phyloP scores from a whole-genome alignment of 768 basidiomycete genomes.

The Suillus sp. region DNA sequence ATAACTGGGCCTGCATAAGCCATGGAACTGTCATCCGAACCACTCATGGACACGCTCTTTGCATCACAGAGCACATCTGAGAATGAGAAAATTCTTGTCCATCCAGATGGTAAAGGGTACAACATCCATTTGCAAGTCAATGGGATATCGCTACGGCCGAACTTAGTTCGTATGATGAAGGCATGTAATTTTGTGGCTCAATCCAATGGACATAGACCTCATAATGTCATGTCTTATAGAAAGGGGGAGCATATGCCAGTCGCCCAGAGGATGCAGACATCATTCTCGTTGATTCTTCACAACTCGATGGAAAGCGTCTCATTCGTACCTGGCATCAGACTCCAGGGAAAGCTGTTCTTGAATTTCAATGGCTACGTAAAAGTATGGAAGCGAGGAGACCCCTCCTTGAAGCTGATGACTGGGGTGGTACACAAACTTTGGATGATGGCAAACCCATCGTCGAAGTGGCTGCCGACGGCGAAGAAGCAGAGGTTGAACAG shows the following conservation, averaged over 20 bases:
- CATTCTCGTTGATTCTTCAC: conserved; percentile 58
- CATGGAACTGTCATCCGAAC: conserved; percentile 5
- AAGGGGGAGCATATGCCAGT: conserved; percentile 54
- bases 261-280: conserved; percentile 55
- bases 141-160: conserved; percentile 50
- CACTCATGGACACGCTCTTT: conserved; percentile 8
- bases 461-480: conserved; percentile 37
- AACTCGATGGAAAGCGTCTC: conserved; percentile 54
- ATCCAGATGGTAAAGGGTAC: conserved; percentile 44
- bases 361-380: conserved; percentile 53
- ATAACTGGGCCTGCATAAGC: neutral
- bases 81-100: conserved; percentile 38
- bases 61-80: conserved; percentile 14
- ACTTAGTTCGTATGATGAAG: conserved; percentile 51
- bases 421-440: conserved; percentile 46
- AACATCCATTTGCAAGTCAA: conserved; percentile 60
- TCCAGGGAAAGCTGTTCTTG: conserved; percentile 48
- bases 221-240: conserved; percentile 37
- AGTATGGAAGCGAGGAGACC: conserved; percentile 46
- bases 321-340: conserved; percentile 62
- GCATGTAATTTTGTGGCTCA: conserved; percentile 33
- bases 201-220: neutral
- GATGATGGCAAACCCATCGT: conserved; percentile 37
- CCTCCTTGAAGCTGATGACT: conserved; percentile 50
- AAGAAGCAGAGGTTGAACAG: conserved; percentile 42